Percentiles rank a stretch among this genome's conserved stretches.
Conservation (phyloP, 1,139 yeast species). For the Taphrina communis region DNA sequence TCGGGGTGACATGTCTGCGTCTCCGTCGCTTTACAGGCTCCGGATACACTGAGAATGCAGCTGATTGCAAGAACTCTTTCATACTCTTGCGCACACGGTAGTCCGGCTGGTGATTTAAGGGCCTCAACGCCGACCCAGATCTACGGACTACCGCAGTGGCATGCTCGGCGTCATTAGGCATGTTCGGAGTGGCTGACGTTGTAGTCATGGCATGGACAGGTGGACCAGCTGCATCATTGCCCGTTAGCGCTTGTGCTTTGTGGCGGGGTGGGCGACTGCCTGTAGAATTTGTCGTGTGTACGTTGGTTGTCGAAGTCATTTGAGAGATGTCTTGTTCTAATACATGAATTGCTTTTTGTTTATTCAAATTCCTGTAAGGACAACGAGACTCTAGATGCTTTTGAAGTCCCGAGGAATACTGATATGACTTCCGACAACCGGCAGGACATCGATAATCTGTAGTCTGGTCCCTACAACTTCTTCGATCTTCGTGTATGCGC, state of each 20-base stretch:
- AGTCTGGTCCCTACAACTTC: not conserved
- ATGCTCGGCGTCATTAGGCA: not conserved
- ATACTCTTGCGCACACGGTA: not conserved
- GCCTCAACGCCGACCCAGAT: not conserved
- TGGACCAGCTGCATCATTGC: too few species aligned
- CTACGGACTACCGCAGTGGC: not conserved
- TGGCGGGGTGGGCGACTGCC: not conserved
- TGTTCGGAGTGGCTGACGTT: too few species aligned
- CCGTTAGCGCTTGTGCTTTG: not conserved
- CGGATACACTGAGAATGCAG: conserved; percentile 1
- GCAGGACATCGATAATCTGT: not conserved
- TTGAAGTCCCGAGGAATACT: conserved; percentile 1
- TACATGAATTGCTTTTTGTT: not conserved
- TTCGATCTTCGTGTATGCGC: not conserved
- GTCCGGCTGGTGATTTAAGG: not conserved
- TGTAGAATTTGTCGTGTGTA: not conserved
- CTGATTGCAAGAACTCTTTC: conserved; percentile 6
- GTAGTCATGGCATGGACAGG: too few species aligned
- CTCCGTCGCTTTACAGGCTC: not conserved
- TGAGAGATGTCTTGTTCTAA: not conserved
- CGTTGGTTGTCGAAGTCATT: not conserved
- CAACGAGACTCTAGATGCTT: not conserved
- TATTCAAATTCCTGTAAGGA: not conserved
- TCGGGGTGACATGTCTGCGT: not conserved
- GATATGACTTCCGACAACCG: conserved; percentile 2